phyloP scores from a whole-genome alignment of 2,329 filamentous ascomycete species.

The Colletotrichum magnum region DNA sequence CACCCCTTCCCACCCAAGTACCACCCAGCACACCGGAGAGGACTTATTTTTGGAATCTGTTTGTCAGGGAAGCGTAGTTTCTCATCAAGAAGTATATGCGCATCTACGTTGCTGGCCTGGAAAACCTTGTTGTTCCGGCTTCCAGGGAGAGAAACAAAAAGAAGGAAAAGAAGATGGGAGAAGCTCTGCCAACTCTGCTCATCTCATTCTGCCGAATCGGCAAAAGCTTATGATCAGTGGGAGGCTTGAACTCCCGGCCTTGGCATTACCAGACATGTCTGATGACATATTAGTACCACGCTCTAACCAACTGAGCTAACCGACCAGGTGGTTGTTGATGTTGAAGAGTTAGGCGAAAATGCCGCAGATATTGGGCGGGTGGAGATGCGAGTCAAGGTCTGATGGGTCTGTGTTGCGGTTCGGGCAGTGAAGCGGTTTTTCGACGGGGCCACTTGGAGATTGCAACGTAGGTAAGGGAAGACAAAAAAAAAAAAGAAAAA shows the following conservation, averaged over 20 bases:
- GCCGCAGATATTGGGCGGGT: not conserved
- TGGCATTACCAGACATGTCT: constrained; percentile 36
- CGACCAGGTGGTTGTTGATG: constrained; percentile 18
- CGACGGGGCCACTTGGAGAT: not conserved
- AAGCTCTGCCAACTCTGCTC: not conserved
- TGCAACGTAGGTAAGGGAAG: too few relatives aligned
- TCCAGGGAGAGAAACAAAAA: too few relatives aligned
- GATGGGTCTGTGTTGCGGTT: not conserved
- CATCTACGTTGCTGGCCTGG: too few relatives aligned
- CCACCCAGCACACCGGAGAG: too few relatives aligned
- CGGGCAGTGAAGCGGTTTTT: not conserved
- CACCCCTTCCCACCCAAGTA: too few relatives aligned
- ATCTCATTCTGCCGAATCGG: not conserved
- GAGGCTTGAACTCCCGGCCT: constrained; percentile 41
- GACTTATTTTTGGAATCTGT: too few relatives aligned
- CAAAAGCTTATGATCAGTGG: constrained; percentile 35
- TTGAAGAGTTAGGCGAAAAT: fast-evolving
- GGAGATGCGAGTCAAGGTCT: constrained; percentile 21
- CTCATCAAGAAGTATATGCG: too few relatives aligned
- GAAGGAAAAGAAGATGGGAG: not conserved
- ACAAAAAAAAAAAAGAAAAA: too few relatives aligned
- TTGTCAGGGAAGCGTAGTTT: too few relatives aligned
- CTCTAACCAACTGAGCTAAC: constrained; percentile 42
- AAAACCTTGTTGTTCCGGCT: too few relatives aligned
- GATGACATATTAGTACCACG: constrained; percentile 40